Base-by-base conservation (phyloP, 2,329 filamentous ascomycete species). In the Mycocentrospora acerina region DNA sequence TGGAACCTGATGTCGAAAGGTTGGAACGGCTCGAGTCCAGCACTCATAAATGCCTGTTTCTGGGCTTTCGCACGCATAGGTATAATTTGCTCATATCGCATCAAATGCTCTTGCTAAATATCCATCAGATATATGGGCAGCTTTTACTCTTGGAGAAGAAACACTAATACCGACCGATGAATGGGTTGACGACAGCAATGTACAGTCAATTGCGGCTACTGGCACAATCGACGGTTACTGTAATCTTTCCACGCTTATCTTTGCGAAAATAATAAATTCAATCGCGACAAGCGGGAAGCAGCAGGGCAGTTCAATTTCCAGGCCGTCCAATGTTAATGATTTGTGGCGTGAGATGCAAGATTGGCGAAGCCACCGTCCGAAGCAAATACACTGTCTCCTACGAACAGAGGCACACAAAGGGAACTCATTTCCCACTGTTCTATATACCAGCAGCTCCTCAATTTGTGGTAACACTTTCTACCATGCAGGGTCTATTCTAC, bases 301-400 rank as follows among this genome's bases (percentile, higher is more conserved):
- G 12, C 12, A 16, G n/a, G 26, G 13, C 29, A 2, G 18, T 4
- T 5, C 5, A 13, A 27, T n/a, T 5, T 12, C 29, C 12, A 10
- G 2, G 9, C 6, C 3, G 12, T 15, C 26, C 19, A 30, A 4
- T 2, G 29, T 29, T 19, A 36, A 36, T 10, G 7, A 7, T 11
- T 14, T 36, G 27, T 36, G 34, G 34, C 16, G 14, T 13, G 34
- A 36, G 29, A 10, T 36, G 12, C 34, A 36, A 36, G 34, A 36
- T 4, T 36, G 34, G 34, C 19, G 28, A 4, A 8, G 22, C 1
- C 29, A 16, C 10, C 34, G 34, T 25, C 34, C 27, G 13, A 5
- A 8, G 12, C 9, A 10, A 25, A 27, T 26, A 25, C 26, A 28
- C 9, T 27, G 25, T 1, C 34, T 36, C 4, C 26, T 36, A 11